Percentiles rank a stretch among this genome's conserved stretches.
These are phyloP conservation scores for Pythium dissotocum DNA, from an alignment of 352 stramenopile genomes.

Conservation along the genomic window DNA sequence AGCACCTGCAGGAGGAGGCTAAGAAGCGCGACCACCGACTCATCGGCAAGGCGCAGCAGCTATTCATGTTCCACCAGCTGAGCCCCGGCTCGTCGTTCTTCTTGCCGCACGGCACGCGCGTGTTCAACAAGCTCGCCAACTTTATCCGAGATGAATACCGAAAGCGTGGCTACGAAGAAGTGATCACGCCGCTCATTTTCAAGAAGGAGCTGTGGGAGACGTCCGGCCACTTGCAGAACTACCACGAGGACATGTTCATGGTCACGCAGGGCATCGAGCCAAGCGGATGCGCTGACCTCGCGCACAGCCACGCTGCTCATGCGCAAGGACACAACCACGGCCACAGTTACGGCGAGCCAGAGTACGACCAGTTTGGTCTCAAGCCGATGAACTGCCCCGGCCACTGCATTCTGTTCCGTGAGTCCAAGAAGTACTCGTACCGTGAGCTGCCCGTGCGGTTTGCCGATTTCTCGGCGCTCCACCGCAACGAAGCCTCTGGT, in stretches of 20 bases:
- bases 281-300: background rate
- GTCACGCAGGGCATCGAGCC: constrained; percentile 67
- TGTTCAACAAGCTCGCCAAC: constrained; percentile 97
- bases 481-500: constrained; percentile 94
- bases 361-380: constrained; percentile 94
- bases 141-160: constrained; percentile 88
- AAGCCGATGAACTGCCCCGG: constrained; percentile 99
- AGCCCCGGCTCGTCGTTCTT: constrained; percentile 98
- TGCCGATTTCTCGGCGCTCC: constrained; percentile 95
- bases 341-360: constrained; percentile 31
- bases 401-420: constrained; percentile 97
- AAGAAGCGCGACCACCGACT: constrained; percentile 96
- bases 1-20: constrained; percentile 92
- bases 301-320: constrained; percentile 9
- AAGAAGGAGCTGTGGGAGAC: constrained; percentile 98
- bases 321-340: constrained; percentile 34
- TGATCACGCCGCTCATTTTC: constrained; percentile 97
- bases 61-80: constrained; percentile 96
- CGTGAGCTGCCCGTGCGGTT: constrained; percentile 93
- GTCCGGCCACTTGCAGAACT: constrained; percentile 96
- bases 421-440: constrained; percentile 94
- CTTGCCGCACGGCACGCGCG: constrained; percentile 95
- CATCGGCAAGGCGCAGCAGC: constrained; percentile 95
- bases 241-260: constrained; percentile 96
- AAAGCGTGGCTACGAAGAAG: constrained; percentile 92